Conservation (phyloP, 192 early-diverging fungal genomes). For the Coemansia sp. region DNA sequence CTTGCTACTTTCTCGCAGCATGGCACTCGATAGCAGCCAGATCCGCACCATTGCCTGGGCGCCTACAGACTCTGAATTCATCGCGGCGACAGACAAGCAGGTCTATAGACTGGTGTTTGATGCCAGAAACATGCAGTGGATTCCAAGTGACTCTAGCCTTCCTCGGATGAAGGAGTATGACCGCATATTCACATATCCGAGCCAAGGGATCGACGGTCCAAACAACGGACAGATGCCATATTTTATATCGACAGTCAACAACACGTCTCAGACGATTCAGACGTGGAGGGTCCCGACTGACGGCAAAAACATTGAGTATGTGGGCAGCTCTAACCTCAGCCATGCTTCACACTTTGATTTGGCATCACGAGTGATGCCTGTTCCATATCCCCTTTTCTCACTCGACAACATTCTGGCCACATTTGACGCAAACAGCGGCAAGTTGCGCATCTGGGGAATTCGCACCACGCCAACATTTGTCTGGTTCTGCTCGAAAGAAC, state of each 20-base stretch:
- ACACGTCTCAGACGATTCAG: constrained; percentile 24
- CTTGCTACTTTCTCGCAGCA: constrained; percentile 30
- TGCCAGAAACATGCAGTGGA: constrained; percentile 25
- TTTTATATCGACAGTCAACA: constrained; percentile 40
- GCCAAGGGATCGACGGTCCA: no score
- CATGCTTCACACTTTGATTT: constrained; percentile 30
- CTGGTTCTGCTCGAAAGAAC: constrained; percentile 55
- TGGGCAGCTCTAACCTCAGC: constrained; percentile 18
- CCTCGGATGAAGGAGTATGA: constrained; percentile 36
- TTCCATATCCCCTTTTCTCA: constrained; percentile 46
- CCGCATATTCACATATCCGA: constrained; percentile 47
- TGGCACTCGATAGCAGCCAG: constrained; percentile 42
- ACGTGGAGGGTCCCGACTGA: constrained; percentile 36
- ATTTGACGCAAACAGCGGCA: constrained; percentile 41
- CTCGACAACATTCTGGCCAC: constrained; percentile 54
- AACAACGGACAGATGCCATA: constrained; percentile 7
- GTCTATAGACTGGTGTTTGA: constrained; percentile 41
- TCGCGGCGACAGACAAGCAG: constrained; percentile 39
- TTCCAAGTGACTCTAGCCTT: constrained; percentile 23
- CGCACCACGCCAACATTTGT: constrained; percentile 23
- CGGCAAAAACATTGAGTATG: constrained; percentile 13
- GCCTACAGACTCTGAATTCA: constrained; percentile 46
- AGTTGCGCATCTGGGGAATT: constrained; percentile 52
- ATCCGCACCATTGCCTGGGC: constrained; percentile 55
- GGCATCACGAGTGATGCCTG: constrained; percentile 53